Base-by-base conservation (phyloP, 2,329 filamentous ascomycete species). In the Trichoderma sp. region DNA sequence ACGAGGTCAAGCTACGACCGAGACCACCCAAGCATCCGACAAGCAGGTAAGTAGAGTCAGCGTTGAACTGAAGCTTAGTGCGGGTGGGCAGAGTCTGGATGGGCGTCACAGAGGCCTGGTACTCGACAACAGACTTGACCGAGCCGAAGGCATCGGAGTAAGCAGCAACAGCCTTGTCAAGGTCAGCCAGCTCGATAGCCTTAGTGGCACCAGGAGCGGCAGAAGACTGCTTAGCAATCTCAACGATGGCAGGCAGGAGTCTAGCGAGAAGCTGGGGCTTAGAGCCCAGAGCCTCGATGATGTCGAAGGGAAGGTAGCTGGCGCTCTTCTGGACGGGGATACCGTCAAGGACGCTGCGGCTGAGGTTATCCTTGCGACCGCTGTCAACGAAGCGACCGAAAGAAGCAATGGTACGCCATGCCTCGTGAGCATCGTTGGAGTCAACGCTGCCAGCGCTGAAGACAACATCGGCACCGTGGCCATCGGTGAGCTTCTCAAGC, bases 401-500 rank as follows among this genome's bases (percentile, higher is more conserved):
- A n/a, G 39, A 17, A 17, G 39, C 39, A 43, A 43, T 43, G 15
- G 39, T 43, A n/a, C 39, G 39, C 39, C 39, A 43, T n/a, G 39
- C 39, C 39, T 43, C 39, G 17, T 43, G 39, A 43, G 39, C 39
- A n/a, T 43, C 39, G 39, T n/a, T 43, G 0, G 39, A 43, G 39
- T 43, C 39, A 43, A 43, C 39, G 17, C 39, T 43, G 39, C 39
- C 39, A 0, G 39, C 39, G 15, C 39, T 43, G 39, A 43, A 43
- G 39, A 43, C 39, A 43, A 43, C 39, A 43, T 43, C 39, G 17
- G 82, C 79, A 13, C 81, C 81, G 0, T 73, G 68, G 9, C 76
- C 75, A 4, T 71, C 70, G 2, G 81, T 82, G 0, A 73, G 72
- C 1, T 64, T 55, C 32, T 76, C 73, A 0, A 82, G 73, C 1